Evolutionary conservation across 1,284 basidiomycete species (phyloP), one percentile per base, ranked within the genome.

Genomic region (Tilletia caries): DNA sequence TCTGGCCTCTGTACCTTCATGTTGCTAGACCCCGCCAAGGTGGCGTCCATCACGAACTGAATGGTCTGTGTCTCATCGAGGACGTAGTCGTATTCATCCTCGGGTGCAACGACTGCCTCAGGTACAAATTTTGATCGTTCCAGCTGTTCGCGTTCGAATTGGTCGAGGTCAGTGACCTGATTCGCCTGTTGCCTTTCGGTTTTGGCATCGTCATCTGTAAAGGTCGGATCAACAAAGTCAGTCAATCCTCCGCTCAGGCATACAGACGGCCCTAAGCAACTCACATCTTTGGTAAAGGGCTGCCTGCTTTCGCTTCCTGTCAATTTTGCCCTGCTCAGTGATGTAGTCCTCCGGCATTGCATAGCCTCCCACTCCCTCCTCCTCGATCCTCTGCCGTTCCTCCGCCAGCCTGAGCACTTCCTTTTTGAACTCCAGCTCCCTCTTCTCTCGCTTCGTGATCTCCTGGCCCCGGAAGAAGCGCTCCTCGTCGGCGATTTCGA

Each of bases 1-100:
- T 92, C 91, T n/a, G 91, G 89, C 71, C 89, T 92, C 0, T 48
- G n/a, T n/a, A 25, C 65, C 15, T 46, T 34, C 23, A 96, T 67
- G 23, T 67, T 52, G 50, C 52, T 87, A 67, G 78, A 85, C 13
- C 86, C 87, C 13, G 73, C 82, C 29, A 82, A 77, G 60, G 76
- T 68, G 23, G 89, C 88, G 67, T 95, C 93, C 88, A 93, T 89
- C 80, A 96, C 90, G 84, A 97, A 99, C 79, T 93, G 88, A 83
- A 99, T 98, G 25, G 93, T 94, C 84, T 97, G 94, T 76, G 89
- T 91, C 83, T 98, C 95, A 84, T 99, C 95, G 81, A 98, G 97
- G 48, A 99, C 95, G 83, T 94, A 99, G 74, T 98, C 95, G 82
- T 96, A 98, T 32, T 85, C 85, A 65, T 89, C 89, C 8, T 67